Conservation (phyloP, 116 monocot genomes). For the Thalassia testudinum region DNA sequence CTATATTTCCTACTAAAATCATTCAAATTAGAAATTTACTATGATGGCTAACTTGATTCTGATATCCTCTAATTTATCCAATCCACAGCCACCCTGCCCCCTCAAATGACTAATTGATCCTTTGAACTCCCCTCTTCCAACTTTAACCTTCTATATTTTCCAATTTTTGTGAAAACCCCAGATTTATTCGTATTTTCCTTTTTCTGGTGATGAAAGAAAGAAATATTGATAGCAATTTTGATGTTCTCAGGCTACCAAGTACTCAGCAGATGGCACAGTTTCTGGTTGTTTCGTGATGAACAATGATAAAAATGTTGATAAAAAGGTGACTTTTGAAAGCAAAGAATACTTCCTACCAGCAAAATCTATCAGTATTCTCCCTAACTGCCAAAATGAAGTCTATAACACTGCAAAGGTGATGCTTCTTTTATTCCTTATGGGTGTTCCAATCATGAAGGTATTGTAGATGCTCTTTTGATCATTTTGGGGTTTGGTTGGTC, state of each 20-base stretch:
- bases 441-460: too few species aligned
- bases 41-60: not conserved
- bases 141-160: not conserved
- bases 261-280: slow-evolving; percentile 4
- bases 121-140: too few species aligned
- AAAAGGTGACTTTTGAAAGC: slow-evolving; percentile 20
- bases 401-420: slow-evolving; percentile 77
- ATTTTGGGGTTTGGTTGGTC: too few species aligned
- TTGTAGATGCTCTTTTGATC: too few species aligned
- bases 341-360: slow-evolving; percentile 24
- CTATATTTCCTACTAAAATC: not conserved
- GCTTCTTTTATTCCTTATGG: too few species aligned
- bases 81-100: too few species aligned
- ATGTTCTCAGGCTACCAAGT: slow-evolving; percentile 35
- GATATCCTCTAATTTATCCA: not conserved
- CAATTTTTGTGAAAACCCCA: not conserved
- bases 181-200: not conserved
- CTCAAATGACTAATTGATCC: too few species aligned
- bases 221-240: not conserved
- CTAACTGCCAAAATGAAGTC: slow-evolving; percentile 39
- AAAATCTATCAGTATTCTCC: slow-evolving; percentile 45
- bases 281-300: slow-evolving; percentile 38
- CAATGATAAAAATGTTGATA: slow-evolving; percentile 17
- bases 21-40: not conserved
- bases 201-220: too few species aligned